These are phyloP conservation scores for Ophiocordyceps camponoti-leonardi DNA, from an alignment of 2,329 filamentous ascomycete genomes.

Conservation along the genomic window DNA sequence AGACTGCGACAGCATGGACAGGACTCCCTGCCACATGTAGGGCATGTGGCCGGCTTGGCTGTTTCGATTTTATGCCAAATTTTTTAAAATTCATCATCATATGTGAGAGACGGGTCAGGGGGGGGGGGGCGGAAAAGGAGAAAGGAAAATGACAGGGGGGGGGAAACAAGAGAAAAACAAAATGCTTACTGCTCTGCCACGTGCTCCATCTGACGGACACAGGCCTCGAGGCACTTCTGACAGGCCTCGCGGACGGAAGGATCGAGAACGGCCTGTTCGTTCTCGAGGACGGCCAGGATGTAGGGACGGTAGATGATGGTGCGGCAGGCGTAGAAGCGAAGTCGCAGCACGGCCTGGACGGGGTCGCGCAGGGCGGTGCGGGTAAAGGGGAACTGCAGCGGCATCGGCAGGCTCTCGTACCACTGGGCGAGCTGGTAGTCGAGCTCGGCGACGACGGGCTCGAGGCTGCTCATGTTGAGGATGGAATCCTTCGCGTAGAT, in stretches of 20 bases:
- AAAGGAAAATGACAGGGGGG: too few species aligned
- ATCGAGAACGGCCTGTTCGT: slow-evolving; percentile 56
- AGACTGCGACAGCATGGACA: slow-evolving; percentile 70
- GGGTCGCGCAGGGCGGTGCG: slow-evolving; percentile 50
- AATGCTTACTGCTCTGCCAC: slow-evolving; percentile 54
- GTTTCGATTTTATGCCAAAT: neutral
- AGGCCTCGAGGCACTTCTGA: slow-evolving; percentile 66
- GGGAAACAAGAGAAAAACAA: too few species aligned
- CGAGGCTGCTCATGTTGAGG: slow-evolving; percentile 54
- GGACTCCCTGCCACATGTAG: slow-evolving; percentile 70
- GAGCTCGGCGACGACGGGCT: slow-evolving; percentile 62
- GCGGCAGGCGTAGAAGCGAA: slow-evolving; percentile 71
- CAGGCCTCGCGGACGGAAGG: slow-evolving; percentile 60
- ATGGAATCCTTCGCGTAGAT: slow-evolving; percentile 61
- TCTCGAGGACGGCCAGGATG: slow-evolving; percentile 62
- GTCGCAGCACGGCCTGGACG: slow-evolving; percentile 60
- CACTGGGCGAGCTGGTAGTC: slow-evolving; percentile 73
- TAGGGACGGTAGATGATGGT: slow-evolving; percentile 79
- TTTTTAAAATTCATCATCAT: neutral
- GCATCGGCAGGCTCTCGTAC: slow-evolving; percentile 61
- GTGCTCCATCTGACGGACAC: slow-evolving; percentile 62
- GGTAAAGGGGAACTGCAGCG: slow-evolving; percentile 63
- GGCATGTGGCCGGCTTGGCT: slow-evolving; percentile 71
- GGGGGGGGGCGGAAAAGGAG: neutral
- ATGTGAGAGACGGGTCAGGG: neutral